phyloP scores from a whole-genome alignment of 2,329 filamentous ascomycete species.

The Malbranchea zuffiana region DNA sequence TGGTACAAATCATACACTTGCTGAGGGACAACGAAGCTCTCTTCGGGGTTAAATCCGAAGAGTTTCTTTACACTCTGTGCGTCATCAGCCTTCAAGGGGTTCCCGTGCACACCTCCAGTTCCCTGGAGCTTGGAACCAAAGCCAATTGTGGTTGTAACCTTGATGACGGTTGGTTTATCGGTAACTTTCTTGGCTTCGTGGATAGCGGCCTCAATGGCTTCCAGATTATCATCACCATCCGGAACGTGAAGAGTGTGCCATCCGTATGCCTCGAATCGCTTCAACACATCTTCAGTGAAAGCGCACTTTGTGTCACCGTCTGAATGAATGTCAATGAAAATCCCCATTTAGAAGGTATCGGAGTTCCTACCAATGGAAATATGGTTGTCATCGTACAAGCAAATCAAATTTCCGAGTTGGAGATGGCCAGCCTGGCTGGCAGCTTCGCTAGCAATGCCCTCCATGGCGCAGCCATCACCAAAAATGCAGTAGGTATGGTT shows the following conservation, averaged over 20 bases:
- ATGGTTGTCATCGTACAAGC: constrained; percentile 97
- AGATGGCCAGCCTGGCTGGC: constrained; percentile 87
- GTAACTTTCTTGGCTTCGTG: constrained; percentile 74
- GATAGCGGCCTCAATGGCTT: constrained; percentile 78
- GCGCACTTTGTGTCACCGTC: constrained; percentile 93
- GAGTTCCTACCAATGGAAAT: constrained; percentile 60
- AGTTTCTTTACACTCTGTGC: constrained; percentile 85
- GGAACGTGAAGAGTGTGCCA: constrained; percentile 82
- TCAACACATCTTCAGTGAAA: constrained; percentile 92
- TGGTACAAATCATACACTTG: constrained; percentile 85
- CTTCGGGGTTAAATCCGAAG: constrained; percentile 90
- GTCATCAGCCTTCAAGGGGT: constrained; percentile 89
- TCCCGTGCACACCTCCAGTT: constrained; percentile 91
- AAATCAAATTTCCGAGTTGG: constrained; percentile 94
- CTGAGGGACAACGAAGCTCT: constrained; percentile 88
- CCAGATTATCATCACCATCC: constrained; percentile 81
- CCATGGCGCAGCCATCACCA: constrained; percentile 97
- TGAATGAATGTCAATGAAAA: constrained; percentile 21
- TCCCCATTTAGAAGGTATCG: neutral
- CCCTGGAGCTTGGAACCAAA: constrained; percentile 89
- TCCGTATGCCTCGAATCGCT: constrained; percentile 93
- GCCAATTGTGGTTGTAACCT: constrained; percentile 93
- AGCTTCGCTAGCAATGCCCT: constrained; percentile 91
- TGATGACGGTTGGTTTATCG: constrained; percentile 95
- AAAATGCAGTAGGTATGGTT: constrained; percentile 98